Conservation (phyloP, 768 basidiomycete genomes). For the Epithele typhae region DNA sequence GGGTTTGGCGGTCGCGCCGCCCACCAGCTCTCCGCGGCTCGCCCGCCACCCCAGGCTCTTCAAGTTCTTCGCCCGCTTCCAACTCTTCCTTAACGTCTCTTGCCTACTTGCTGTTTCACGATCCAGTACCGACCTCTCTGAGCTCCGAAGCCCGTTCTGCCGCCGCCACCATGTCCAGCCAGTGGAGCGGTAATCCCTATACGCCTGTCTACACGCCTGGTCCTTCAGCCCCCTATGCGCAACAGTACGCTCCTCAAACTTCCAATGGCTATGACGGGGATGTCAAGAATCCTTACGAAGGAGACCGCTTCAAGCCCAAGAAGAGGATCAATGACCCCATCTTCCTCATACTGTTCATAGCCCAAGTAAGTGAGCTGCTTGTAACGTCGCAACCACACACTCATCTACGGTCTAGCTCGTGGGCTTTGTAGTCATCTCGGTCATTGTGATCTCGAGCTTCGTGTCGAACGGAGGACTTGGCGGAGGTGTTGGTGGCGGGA, state of each 20-base stretch:
- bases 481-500: conserved; percentile 57
- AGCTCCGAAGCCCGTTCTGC: no score
- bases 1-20: no score
- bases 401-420: conserved; percentile 40
- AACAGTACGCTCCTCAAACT: conserved; percentile 17
- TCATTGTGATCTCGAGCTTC: conserved; percentile 59
- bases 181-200: background rate
- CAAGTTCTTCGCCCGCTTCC: no score
- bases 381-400: background rate
- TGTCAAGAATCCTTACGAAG: conserved; percentile 50
- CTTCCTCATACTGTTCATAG: conserved; percentile 67
- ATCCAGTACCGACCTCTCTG: no score
- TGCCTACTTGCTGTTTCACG: no score
- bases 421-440: conserved; percentile 67
- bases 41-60: no score
- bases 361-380: conserved; percentile 43
- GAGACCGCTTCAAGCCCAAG: conserved; percentile 63
- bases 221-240: conserved; percentile 21
- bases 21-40: no score
- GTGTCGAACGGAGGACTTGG: conserved; percentile 61
- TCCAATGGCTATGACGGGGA: conserved; percentile 17
- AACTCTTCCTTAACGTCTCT: no score
- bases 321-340: conserved; percentile 69
- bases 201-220: conserved; percentile 17
- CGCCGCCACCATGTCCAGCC: no score